Evolutionary conservation across 352 stramenopile genomes (phyloP).

Genomic region (Pythium diclinum): DNA sequence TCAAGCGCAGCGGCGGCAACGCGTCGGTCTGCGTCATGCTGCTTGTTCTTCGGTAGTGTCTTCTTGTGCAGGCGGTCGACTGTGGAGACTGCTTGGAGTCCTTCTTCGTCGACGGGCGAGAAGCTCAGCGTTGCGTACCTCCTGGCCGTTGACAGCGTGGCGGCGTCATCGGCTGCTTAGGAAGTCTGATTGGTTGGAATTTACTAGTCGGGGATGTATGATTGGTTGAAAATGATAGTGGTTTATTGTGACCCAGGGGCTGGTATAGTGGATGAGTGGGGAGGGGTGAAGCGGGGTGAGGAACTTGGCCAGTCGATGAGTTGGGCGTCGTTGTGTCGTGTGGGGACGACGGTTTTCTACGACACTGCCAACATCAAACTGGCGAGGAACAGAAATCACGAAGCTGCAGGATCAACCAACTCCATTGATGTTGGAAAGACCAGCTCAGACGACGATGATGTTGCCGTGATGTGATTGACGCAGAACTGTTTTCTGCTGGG

Average conservation of each 20-base stretch:
- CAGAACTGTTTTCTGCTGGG: too few species aligned
- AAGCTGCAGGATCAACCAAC: neutral
- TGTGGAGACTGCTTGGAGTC: neutral
- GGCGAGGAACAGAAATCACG: neutral
- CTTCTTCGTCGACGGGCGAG: conserved; percentile 4
- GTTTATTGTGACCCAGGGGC: neutral
- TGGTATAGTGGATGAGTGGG: neutral
- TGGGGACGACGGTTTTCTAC: neutral
- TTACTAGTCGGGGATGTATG: neutral
- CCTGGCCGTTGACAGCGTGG: conserved; percentile 19
- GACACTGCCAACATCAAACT: neutral
- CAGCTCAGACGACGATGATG: too few species aligned
- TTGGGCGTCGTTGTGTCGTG: neutral
- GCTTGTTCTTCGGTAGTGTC: neutral
- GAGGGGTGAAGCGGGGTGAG: conserved; percentile 9
- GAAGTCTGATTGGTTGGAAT: conserved; percentile 4
- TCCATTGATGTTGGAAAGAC: too few species aligned
- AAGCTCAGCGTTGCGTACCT: neutral
- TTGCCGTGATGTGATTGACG: too few species aligned
- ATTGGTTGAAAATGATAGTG: neutral
- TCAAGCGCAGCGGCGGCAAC: conserved; percentile 17
- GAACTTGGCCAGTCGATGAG: neutral
- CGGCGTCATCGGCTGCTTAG: conserved; percentile 1
- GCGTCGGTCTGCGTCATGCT: conserved; percentile 9
- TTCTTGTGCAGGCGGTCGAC: neutral